Conservation (phyloP, 106 monocot genomes). For the Dactylorhiza incarnata region DNA sequence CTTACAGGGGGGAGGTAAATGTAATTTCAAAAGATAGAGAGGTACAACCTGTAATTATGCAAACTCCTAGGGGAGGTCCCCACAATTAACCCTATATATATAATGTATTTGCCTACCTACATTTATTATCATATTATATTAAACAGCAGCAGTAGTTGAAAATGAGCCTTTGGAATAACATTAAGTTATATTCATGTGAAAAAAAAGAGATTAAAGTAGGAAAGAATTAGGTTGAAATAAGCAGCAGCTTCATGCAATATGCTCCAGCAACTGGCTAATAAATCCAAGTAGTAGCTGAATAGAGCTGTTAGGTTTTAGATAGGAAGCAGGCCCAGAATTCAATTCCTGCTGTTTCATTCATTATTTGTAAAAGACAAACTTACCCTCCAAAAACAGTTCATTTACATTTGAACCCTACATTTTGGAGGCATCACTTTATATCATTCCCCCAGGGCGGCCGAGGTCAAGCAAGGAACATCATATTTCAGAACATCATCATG, state of each 20-base stretch:
- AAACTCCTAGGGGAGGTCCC: too few species aligned
- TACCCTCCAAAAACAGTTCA: neutral
- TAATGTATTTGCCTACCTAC: neutral
- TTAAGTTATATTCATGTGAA: too few species aligned
- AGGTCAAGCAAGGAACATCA: conserved; percentile 10
- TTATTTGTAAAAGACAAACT: neutral
- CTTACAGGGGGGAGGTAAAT: too few species aligned
- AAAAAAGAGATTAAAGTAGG: neutral
- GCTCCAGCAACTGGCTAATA: neutral
- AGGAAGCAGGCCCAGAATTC: neutral
- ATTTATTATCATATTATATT: neutral
- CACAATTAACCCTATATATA: neutral
- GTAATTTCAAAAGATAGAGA: too few species aligned
- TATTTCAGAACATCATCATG: conserved; percentile 22
- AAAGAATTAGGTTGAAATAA: neutral
- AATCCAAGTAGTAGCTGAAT: neutral
- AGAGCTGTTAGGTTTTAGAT: neutral
- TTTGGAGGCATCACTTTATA: neutral
- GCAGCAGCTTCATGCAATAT: conserved; percentile 7
- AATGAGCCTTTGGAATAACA: neutral
- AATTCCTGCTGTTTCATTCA: neutral
- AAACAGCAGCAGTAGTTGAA: neutral
- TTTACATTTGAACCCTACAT: neutral
- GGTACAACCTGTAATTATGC: too few species aligned
- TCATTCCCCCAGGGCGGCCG: conserved; percentile 15